These are phyloP conservation scores for Parachaetomium inaequale DNA, from an alignment of 495 filamentous ascomycete species.

Conservation along the genomic window DNA sequence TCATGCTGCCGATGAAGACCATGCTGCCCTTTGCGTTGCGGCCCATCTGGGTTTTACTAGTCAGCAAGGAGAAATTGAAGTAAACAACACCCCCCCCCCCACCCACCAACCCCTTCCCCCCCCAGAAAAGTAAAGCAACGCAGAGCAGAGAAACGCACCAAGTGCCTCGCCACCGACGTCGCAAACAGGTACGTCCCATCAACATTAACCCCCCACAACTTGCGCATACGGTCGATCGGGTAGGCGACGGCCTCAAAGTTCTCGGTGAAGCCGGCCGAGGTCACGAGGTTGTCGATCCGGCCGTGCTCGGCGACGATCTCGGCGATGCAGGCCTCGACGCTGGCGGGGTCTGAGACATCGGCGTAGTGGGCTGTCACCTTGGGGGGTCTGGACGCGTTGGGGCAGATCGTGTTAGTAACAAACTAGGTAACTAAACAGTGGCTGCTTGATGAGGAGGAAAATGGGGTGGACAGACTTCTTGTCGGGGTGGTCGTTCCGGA, in stretches of 20 bases:
- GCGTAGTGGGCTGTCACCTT: constrained; percentile 85
- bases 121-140: not conserved
- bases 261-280: constrained; percentile 93
- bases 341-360: constrained; percentile 75
- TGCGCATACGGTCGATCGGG: constrained; percentile 81
- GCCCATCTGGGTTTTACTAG: constrained; percentile 51
- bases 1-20: constrained; percentile 96
- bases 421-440: too few relatives aligned
- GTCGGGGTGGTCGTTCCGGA: constrained; percentile 72
- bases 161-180: constrained; percentile 75
- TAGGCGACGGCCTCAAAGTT: constrained; percentile 90
- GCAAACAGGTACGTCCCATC: constrained; percentile 92
- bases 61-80: not conserved
- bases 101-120: too few relatives aligned
- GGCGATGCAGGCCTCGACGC: constrained; percentile 65
- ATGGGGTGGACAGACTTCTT: constrained; percentile 51
- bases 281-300: constrained; percentile 87
- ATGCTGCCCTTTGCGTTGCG: constrained; percentile 75
- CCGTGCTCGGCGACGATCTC: constrained; percentile 68
- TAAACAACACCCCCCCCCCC: too few relatives aligned
- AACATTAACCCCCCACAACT: constrained; percentile 91
- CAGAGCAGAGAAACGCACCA: constrained; percentile 37
- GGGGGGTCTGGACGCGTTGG: constrained; percentile 53
- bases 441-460: not conserved
- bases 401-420: not conserved